A percentile compares a stretch with the other conserved stretches of the same genome.
These are phyloP conservation scores for Sporothrix globosa DNA, from an alignment of 2,329 filamentous ascomycete species.

Conservation along the genomic window DNA sequence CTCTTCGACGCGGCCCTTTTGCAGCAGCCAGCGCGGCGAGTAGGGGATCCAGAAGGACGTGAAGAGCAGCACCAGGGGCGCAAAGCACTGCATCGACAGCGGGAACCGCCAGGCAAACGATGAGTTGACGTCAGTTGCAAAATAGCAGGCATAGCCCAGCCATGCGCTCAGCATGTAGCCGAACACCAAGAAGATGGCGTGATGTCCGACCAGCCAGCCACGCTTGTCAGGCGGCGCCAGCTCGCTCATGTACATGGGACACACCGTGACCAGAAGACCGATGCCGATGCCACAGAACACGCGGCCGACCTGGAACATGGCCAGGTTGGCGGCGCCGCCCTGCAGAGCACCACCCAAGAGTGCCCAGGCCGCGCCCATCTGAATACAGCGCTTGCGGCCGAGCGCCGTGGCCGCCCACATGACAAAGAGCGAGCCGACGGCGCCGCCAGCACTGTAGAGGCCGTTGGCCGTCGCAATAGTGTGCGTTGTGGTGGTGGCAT, in stretches of 20 bases:
- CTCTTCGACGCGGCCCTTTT: slow-evolving; percentile 50
- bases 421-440: slow-evolving; percentile 52
- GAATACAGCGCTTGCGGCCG: slow-evolving; percentile 51
- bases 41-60: slow-evolving; percentile 50
- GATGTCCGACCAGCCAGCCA: slow-evolving; percentile 51
- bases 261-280: slow-evolving; percentile 49
- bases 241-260: slow-evolving; percentile 51
- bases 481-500: slow-evolving; percentile 50
- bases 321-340: slow-evolving; percentile 49
- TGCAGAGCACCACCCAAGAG: slow-evolving; percentile 54
- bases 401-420: slow-evolving; percentile 54
- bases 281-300: slow-evolving; percentile 49
- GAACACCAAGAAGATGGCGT: slow-evolving; percentile 53
- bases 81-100: slow-evolving; percentile 47
- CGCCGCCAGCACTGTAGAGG: slow-evolving; percentile 47
- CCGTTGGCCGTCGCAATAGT: slow-evolving; percentile 49
- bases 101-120: slow-evolving; percentile 53
- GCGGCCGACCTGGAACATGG: slow-evolving; percentile 51
- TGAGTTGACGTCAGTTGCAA: slow-evolving; percentile 42
- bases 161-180: slow-evolving; percentile 51
- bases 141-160: slow-evolving; percentile 52
- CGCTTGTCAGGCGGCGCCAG: slow-evolving; percentile 47
- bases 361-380: slow-evolving; percentile 50
- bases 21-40: slow-evolving; percentile 56
- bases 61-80: slow-evolving; percentile 43